Base-by-base conservation (phyloP, 2,329 filamentous ascomycete species). In the Tolypocladium album region DNA sequence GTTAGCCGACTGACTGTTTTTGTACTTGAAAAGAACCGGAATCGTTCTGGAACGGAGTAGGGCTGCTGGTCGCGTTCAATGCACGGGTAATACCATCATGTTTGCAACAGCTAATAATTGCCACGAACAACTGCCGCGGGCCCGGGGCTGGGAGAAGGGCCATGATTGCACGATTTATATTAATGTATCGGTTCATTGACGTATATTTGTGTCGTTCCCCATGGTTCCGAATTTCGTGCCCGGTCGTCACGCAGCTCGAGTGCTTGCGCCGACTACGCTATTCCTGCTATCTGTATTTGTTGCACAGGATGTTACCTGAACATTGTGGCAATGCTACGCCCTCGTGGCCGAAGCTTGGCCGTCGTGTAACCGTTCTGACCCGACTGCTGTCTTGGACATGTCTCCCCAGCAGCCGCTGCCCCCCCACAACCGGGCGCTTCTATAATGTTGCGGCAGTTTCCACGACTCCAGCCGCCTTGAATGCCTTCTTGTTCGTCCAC, bases 401-500 rank as follows among this genome's bases (percentile, higher is more conserved):
- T 56, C 5, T 36, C 50, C 17, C n/a, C 36, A 20, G 50, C 17
- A 36, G 31, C 12, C 27, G 17, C 13, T 42, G 2, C 36, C 15
- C 40, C 40, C 7, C 43, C 39, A 17, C 5, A 9, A 3, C 27
- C 9, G 22, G 15, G 22, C 43, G 36, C 52, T 50, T 63, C 64
- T 75, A 82, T 74, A 85, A 75, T 40, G 80, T 79, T 57, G 79
- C 74, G 31, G 83, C 83, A 9, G 84, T 86, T 67, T 83, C 83
- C n/a, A 82, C 78, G 11, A 79, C 82, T 36, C 88, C 88, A 1
- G 79, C 77, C n/a, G 77, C 81, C 68, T 82, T 84, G 74, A 88
- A 89, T 0, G 78, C 72, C 63, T 77, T 80, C 69, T 87, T 86
- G 72, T 80, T 87, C 60, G 84, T 84, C 75, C 80, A 82, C 63